Percentiles rank a stretch among this genome's conserved stretches.
Conservation (phyloP, 192 early-diverging fungal species). For the Dispira simplex region DNA sequence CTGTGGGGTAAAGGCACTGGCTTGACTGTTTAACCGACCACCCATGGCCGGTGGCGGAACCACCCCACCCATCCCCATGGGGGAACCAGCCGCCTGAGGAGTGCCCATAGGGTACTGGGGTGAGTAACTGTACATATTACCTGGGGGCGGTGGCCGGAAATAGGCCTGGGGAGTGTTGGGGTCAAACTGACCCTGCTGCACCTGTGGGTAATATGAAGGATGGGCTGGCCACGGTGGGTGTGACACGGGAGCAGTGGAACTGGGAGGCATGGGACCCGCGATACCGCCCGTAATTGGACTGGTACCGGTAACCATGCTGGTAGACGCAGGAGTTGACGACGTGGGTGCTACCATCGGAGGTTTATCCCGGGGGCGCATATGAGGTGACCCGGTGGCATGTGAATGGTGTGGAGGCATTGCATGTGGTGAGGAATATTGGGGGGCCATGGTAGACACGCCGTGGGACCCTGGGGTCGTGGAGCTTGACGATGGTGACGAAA, state of each 20-base stretch:
- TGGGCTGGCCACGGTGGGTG: constrained; percentile 6
- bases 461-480: background rate
- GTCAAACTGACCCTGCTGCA: constrained; percentile 5
- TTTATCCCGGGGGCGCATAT: constrained; percentile 11
- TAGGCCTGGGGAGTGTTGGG: constrained; percentile 1
- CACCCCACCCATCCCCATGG: constrained; percentile 11
- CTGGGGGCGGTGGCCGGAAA: background rate
- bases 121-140: constrained; percentile 19
- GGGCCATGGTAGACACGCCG: background rate
- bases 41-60: constrained; percentile 20
- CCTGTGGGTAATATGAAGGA: background rate
- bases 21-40: constrained; percentile 21
- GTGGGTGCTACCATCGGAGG: background rate
- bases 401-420: background rate
- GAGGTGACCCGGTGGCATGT: background rate
- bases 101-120: constrained; percentile 18
- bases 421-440: background rate
- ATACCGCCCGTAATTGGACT: background rate
- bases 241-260: background rate
- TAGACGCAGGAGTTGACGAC: background rate
- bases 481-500: background rate
- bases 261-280: background rate
- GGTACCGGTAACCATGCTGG: background rate
- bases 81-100: constrained; percentile 16
- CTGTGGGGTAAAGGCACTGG: constrained; percentile 18